A percentile compares a stretch with the other conserved stretches of the same genome.
Evolutionary conservation across 75 land plant genomes (phyloP).

Genomic region (Pseudotsuga menziesii): DNA sequence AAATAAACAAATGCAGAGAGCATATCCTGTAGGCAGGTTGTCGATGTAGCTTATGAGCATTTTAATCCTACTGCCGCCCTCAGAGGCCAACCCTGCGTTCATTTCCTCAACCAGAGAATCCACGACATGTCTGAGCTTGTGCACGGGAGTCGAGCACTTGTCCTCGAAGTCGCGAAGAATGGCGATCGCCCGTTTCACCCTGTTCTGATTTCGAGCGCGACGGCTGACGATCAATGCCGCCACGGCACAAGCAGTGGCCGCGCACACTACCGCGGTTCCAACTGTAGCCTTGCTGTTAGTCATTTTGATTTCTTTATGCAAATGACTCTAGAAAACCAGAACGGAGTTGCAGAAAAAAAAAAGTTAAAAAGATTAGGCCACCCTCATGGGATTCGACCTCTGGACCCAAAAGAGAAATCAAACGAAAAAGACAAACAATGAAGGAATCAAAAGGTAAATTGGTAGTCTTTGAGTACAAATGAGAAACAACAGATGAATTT

Average conservation of each 20-base stretch:
- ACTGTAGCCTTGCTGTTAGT: conserved; percentile 40
- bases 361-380: too few species aligned
- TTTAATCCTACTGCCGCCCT: conserved; percentile 85
- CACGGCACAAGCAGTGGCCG: conserved; percentile 63
- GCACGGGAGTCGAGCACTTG: conserved; percentile 49
- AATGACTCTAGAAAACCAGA: too few species aligned
- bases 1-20: neutral
- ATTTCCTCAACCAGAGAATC: conserved; percentile 84
- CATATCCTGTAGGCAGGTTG: conserved; percentile 82
- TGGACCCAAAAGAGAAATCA: too few species aligned
- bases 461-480: too few species aligned
- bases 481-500: too few species aligned
- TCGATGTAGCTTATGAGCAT: conserved; percentile 88
- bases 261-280: conserved; percentile 47
- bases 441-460: too few species aligned
- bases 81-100: conserved; percentile 87
- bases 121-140: conserved; percentile 58
- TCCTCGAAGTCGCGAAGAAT: conserved; percentile 64
- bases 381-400: too few species aligned
- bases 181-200: conserved; percentile 30
- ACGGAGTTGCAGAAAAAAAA: too few species aligned
- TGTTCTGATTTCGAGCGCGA: conserved; percentile 27
- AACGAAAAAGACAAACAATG: too few species aligned
- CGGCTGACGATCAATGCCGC: conserved; percentile 53
- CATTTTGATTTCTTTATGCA: neutral